phyloP scores from a whole-genome alignment of 176 grass and related monocot species.

The Ensete ventricosum region DNA sequence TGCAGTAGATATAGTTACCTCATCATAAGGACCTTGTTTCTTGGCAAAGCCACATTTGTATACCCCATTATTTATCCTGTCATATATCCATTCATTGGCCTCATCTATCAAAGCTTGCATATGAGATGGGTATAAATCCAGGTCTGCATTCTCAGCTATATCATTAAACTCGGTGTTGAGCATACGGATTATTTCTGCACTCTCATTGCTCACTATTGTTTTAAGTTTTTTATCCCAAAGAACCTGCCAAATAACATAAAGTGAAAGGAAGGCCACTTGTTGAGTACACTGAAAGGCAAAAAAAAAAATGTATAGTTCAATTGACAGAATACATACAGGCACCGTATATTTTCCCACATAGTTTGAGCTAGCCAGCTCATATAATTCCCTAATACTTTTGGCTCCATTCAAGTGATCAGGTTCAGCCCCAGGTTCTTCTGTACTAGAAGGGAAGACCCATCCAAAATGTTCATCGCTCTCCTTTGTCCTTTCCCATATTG shows the following conservation, averaged over 20 bases:
- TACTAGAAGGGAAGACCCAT: slow-evolving; percentile 64
- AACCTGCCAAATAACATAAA: slow-evolving; percentile 32
- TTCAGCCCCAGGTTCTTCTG: slow-evolving; percentile 57
- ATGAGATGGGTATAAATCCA: slow-evolving; percentile 67
- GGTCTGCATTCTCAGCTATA: slow-evolving; percentile 43
- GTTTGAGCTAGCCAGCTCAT: slow-evolving; percentile 68
- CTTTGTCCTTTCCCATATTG: slow-evolving; percentile 80
- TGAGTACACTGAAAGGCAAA: background rate
- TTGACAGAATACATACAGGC: slow-evolving; percentile 39
- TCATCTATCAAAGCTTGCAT: slow-evolving; percentile 43
- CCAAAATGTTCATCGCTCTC: slow-evolving; percentile 69
- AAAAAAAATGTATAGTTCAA: background rate
- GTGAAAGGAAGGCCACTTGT: background rate
- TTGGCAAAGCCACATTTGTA: slow-evolving; percentile 94
- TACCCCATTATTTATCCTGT: slow-evolving; percentile 78
- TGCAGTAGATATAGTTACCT: slow-evolving; percentile 32
- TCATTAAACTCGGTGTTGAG: slow-evolving; percentile 76
- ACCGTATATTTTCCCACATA: slow-evolving; percentile 77
- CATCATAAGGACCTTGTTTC: slow-evolving; percentile 83
- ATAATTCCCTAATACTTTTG: slow-evolving; percentile 65
- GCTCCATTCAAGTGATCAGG: slow-evolving; percentile 58
- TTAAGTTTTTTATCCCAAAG: slow-evolving; percentile 89
- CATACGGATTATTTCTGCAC: slow-evolving; percentile 92
- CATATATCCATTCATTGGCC: slow-evolving; percentile 54
- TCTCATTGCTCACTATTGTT: slow-evolving; percentile 95